These are phyloP conservation scores for Aspergillus calidoustus DNA, from an alignment of 2,329 filamentous ascomycete genomes.

Conservation along the genomic window DNA sequence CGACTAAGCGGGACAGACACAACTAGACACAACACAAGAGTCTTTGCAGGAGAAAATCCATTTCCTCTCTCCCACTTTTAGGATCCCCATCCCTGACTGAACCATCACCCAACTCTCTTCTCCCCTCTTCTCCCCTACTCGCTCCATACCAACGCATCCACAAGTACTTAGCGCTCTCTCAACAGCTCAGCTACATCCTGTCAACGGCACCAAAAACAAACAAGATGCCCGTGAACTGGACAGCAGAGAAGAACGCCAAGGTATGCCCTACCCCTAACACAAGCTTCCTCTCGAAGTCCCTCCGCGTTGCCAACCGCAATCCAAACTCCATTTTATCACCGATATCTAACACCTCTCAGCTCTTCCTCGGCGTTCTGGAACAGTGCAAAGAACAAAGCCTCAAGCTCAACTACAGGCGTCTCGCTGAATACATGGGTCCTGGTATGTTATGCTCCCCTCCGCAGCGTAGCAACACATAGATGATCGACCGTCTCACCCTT, in stretches of 20 bases:
- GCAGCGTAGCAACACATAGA: too few species aligned
- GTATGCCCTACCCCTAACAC: not conserved
- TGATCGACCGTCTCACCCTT: too few species aligned
- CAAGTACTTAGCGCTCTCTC: not conserved
- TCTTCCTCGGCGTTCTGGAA: constrained; percentile 18
- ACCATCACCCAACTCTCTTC: not conserved
- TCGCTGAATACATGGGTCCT: constrained; percentile 17
- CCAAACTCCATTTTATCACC: too few species aligned
- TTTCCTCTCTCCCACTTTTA: too few species aligned
- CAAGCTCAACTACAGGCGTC: constrained; percentile 17
- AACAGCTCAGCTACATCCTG: too few species aligned
- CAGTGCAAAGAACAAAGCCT: constrained; percentile 11
- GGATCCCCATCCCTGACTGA: not conserved
- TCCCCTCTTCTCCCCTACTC: not conserved
- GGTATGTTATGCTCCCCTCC: constrained; percentile 8
- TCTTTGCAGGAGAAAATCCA: too few species aligned
- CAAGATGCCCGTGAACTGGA: constrained; percentile 21
- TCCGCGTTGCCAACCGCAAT: too few species aligned
- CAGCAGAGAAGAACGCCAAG: constrained; percentile 16
- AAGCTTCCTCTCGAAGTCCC: not conserved
- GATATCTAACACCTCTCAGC: constrained; percentile 1
- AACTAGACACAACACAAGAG: too few species aligned
- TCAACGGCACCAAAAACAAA: not conserved
- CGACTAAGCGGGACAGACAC: constrained; percentile 1
- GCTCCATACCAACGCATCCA: not conserved